Evolutionary conservation across 371 early-diverging fungal genomes (phyloP), one percentile per base, ranked within the genome.

Genomic region (Choanephora cucurbitarum): DNA sequence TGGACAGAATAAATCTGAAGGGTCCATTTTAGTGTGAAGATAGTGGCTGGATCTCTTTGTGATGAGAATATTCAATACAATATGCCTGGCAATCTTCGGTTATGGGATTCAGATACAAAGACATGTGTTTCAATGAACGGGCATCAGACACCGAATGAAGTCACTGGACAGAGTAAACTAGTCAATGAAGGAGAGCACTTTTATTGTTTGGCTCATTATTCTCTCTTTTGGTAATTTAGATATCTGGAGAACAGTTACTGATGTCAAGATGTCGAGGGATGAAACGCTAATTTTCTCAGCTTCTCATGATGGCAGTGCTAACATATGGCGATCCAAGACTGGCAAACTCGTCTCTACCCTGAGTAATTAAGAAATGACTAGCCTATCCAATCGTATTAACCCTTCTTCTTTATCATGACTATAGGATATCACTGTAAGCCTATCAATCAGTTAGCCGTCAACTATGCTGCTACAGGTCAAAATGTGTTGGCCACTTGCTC

Each of bases 211-310:
- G n/a, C n/a, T n/a, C n/a, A n/a, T n/a, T n/a, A n/a, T n/a, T n/a
- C n/a, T n/a, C n/a, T n/a, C n/a, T n/a, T n/a, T n/a, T n/a, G n/a
- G n/a, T n/a, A n/a, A n/a, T n/a, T n/a, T 44, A 73, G 73, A 55
- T 22, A 56, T 71, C 18, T 77, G 77, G 77, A 60, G 58, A 37
- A 77, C 73, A 14, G 69, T 77, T 0, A 67, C 64, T 5, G 77
- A 77, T 55, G 63, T 77, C 0, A 69, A 73, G 15, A 32, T 61
- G 17, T 77, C 73, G 0, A 52, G 54, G 14, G 67, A 72, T 47
- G 52, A 71, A 14, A 48, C 40, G 3, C 34, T 73, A 7, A 53
- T 77, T 7, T 69, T 55, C 55, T 70, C 77, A 1, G 57, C 69
- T 0, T 66, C 69, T 1, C 67, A 65, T 44, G 77, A 77, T 46